Base-by-base conservation (phyloP, 1,284 basidiomycete species). In the Veloporphyrellus conicus region DNA sequence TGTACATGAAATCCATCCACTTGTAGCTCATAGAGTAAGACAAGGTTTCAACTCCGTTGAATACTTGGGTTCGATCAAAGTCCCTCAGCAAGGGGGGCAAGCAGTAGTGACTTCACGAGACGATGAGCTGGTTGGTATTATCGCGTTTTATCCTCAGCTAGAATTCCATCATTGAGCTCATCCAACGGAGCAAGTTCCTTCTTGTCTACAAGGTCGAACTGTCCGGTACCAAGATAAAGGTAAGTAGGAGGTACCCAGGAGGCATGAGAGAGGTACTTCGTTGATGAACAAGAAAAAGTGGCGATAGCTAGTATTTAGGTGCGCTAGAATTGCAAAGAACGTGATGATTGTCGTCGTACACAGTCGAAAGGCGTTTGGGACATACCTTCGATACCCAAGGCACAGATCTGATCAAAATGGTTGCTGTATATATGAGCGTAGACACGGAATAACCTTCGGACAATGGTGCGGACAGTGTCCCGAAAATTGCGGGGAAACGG, bases 371-470 rank as follows among this genome's bases (percentile, higher is more conserved):
- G 20, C n/a, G n/a, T n/a, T 20, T 25, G 43, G 31, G 22, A 57
- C 74, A 43, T 55, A 95, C 93, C 93, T 80, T 99, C 96, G 52
- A 99, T 97, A 14, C 93, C 93, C 41, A 99, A 73, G 8, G 95
- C 96, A 68, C 95, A 99, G 52, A 99, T 92, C 64, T 98, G 95
- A 61, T 98, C 95, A 69, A 99, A 99, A 71, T 99, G 96, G 60
- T 94, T 94, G 76, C 95, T 96, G 75, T 99, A 99, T 61, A 99
- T 85, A 68, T 99, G 96, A 19, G 94, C 96, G 64, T 99, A 99
- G 35, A 99, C 90, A 14, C 96, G 80, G 78, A 99, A 99, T 41
- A 99, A 71, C 22, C 96, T 80, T 44, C 96, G 80, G 48, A 94
- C 81, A 50, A 99, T 93, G 14, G 91, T 93, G 67, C 93, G 88